Base-by-base conservation (phyloP, 164 flowering plant genomes). In the Liquidambar formosana region DNA sequence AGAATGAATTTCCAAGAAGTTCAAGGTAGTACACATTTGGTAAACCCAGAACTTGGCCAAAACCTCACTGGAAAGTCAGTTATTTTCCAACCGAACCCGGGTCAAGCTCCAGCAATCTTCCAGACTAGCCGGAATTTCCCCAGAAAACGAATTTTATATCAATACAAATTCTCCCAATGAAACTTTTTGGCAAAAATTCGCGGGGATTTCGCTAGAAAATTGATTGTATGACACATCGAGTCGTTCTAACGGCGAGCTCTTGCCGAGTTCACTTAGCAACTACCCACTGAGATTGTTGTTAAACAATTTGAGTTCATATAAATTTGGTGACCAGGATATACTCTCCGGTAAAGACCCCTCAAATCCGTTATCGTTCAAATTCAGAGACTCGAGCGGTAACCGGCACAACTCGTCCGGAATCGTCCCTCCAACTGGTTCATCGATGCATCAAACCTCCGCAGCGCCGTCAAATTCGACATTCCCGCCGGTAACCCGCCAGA, bases 341-440 rank as follows among this genome's bases (percentile, higher is more conserved):
- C 76, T 76, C 56, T 65, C 84, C 5, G 91, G 89, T 43, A 89
- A 49, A 45, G 64, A 25, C 25, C 94, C 94, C 25, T 75, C 77
- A 13, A 89, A 51, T 5, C 52, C n/a, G 47, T 89, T 94, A 63
- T 83, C 85, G 21, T 71, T 81, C 57, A 91, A 57, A 65, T 81
- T 78, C 19, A 94, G 77, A 0, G 97, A 91, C 41, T 73, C 87
- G 14, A 94, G 89, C 19, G 74, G 78, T 57, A 92, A 75, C 21
- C 44, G 62, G 33, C 88, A 83, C 65, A 94, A 67, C 75, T 86
- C 94, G 26, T 58, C 80, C 2, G 99, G 99, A 54, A 94, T 91
- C 66, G 65, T 51, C 44, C 99, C 99, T 0, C 70, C 68, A 94
- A 71, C 18, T 48, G 19, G 75, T 94, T 94, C 78, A 66, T 77